Evolutionary conservation across 805 yeast genomes (phyloP).

Genomic region (Wickerhamomyces queroliae): DNA sequence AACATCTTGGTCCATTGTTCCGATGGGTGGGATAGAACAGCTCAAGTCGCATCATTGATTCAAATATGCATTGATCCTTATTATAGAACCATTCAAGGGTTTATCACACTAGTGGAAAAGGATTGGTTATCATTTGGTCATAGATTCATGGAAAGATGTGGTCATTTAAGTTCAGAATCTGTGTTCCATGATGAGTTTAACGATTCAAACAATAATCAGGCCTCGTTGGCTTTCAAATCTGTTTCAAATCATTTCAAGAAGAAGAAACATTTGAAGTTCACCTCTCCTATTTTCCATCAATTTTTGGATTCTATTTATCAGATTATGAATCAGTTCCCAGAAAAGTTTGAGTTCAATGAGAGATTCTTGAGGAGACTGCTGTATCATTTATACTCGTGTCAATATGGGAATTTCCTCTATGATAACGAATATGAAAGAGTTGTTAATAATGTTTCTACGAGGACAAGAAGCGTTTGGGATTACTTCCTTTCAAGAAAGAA

Average conservation of each 20-base stretch:
- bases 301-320: slow-evolving; percentile 89
- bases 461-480: slow-evolving; percentile 87
- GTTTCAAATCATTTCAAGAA: slow-evolving; percentile 47
- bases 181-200: slow-evolving; percentile 35
- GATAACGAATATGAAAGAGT: slow-evolving; percentile 65
- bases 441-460: slow-evolving; percentile 32
- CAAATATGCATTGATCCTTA: slow-evolving; percentile 89
- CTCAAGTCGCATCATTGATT: slow-evolving; percentile 79
- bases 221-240: slow-evolving; percentile 38
- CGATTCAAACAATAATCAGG: slow-evolving; percentile 18
- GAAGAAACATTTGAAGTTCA: slow-evolving; percentile 45
- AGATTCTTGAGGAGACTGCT: slow-evolving; percentile 76
- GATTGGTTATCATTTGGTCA: slow-evolving; percentile 97
- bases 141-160: slow-evolving; percentile 77
- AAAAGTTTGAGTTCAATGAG: slow-evolving; percentile 80
- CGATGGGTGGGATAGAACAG: slow-evolving; percentile 98
- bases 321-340: slow-evolving; percentile 62
- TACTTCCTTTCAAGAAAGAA: slow-evolving; percentile 71
- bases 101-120: slow-evolving; percentile 78
- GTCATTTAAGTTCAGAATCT: slow-evolving; percentile 58
- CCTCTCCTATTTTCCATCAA: slow-evolving; percentile 94
- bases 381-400: slow-evolving; percentile 89
- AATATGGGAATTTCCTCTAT: slow-evolving; percentile 84
- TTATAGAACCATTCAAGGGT: slow-evolving; percentile 83
- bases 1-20: slow-evolving; percentile 90